phyloP scores from a whole-genome alignment of 1,284 basidiomycete species.

The Inonotus obliquus region DNA sequence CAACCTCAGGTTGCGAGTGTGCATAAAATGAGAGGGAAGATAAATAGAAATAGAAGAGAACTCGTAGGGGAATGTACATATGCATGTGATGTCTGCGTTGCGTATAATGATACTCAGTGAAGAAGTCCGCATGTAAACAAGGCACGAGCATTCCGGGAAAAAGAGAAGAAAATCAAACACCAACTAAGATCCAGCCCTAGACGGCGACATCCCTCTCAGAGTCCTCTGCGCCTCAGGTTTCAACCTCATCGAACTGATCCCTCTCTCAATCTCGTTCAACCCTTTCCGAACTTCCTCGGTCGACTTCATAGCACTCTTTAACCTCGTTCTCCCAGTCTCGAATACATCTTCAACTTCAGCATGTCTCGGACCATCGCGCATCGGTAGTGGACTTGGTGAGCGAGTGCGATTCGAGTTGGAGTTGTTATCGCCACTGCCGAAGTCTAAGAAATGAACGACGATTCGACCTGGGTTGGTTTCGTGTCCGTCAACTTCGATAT shows the following conservation, averaged over 20 bases:
- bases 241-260: slow-evolving; percentile 1
- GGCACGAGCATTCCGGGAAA: too few relatives aligned
- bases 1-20: too few relatives aligned
- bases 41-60: too few relatives aligned
- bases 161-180: background rate
- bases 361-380: background rate
- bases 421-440: background rate
- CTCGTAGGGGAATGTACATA: too few relatives aligned
- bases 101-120: too few relatives aligned
- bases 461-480: slow-evolving; percentile 14
- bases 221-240: background rate
- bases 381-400: background rate
- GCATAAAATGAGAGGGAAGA: too few relatives aligned
- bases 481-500: slow-evolving; percentile 10
- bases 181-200: background rate
- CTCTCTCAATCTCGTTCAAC: slow-evolving; percentile 10
- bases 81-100: too few relatives aligned
- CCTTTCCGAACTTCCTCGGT: slow-evolving; percentile 4
- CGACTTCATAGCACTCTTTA: background rate
- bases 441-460: slow-evolving; percentile 6
- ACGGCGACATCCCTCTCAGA: background rate
- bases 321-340: slow-evolving; percentile 1
- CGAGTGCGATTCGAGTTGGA: background rate
- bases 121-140: too few relatives aligned
- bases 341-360: slow-evolving; percentile 9